Conservation (phyloP, 495 filamentous ascomycete genomes). For the Xylaria intraflava region DNA sequence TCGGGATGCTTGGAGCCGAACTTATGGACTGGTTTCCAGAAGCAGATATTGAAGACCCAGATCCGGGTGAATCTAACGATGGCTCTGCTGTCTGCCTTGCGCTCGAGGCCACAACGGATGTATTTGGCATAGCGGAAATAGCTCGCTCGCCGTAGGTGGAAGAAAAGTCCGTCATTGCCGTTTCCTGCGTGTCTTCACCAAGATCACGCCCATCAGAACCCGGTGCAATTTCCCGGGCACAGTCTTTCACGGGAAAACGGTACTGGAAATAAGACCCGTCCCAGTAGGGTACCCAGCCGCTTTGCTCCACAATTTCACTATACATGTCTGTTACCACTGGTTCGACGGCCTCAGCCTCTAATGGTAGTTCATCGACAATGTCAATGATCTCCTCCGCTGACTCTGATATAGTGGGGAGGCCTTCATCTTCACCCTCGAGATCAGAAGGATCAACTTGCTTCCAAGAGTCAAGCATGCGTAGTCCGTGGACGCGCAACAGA, state of each 20-base stretch:
- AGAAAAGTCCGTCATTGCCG: conserved; percentile 1
- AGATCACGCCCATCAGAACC: not conserved
- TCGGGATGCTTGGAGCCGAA: conserved; percentile 7
- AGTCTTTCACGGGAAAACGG: conserved; percentile 14
- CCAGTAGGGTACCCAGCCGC: conserved; percentile 20
- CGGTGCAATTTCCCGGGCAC: conserved; percentile 15
- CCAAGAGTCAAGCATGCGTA: conserved; percentile 91
- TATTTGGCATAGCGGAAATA: conserved; percentile 6
- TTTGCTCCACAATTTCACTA: conserved; percentile 11
- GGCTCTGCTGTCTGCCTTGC: conserved; percentile 13
- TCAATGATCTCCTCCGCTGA: conserved; percentile 37
- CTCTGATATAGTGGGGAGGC: conserved; percentile 28
- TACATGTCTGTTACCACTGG: conserved; percentile 23
- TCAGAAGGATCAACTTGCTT: conserved; percentile 61
- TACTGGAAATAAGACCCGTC: conserved; percentile 20
- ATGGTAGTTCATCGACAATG: conserved; percentile 10
- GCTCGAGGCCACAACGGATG: conserved; percentile 13
- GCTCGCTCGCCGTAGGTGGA: conserved; percentile 8
- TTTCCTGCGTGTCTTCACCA: not conserved
- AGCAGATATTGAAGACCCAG: conserved; percentile 6
- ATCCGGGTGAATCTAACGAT: conserved; percentile 13
- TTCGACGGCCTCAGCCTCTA: conserved; percentile 26
- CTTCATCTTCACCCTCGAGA: conserved; percentile 43
- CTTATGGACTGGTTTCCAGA: conserved; percentile 11
- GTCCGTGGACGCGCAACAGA: conserved; percentile 85